phyloP scores from a whole-genome alignment of 345 rosid genomes.

The Schrenkiella parvula region DNA sequence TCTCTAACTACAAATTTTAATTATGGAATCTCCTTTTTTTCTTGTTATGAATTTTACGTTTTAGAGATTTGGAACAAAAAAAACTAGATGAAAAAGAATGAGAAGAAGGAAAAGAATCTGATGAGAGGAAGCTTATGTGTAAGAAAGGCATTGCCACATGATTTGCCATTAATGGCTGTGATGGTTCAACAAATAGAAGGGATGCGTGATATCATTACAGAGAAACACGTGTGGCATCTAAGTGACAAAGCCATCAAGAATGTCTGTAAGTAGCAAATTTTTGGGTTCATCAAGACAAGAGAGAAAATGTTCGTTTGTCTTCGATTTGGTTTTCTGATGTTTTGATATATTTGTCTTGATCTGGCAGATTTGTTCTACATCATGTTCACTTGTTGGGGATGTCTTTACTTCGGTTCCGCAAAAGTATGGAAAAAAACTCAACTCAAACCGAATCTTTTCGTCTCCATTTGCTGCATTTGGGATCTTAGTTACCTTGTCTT shows the following conservation, averaged over 20 bases:
- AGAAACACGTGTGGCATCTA: conserved; percentile 76
- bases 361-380: conserved; percentile 70
- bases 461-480: not conserved
- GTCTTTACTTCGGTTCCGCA: conserved; percentile 72
- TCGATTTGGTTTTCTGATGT: not conserved
- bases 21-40: not conserved
- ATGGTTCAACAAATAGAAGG: conserved; percentile 72
- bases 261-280: conserved; percentile 50
- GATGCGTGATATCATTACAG: conserved; percentile 57
- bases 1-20: not conserved
- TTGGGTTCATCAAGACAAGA: not conserved
- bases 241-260: conserved; percentile 78
- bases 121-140: conserved; percentile 31
- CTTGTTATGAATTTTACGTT: not conserved
- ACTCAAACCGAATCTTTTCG: not conserved
- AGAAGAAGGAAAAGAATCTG: conserved; percentile 29
- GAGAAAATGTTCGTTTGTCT: not conserved
- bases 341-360: not conserved
- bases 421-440: conserved; percentile 44
- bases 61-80: not conserved
- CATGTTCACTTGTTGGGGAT: conserved; percentile 95
- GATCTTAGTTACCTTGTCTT: not conserved
- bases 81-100: conserved; percentile 1
- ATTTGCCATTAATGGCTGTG: conserved; percentile 81
- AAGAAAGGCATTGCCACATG: conserved; percentile 57